Conservation (phyloP, 768 basidiomycete species). For the Neoboletus subvelutipes region DNA sequence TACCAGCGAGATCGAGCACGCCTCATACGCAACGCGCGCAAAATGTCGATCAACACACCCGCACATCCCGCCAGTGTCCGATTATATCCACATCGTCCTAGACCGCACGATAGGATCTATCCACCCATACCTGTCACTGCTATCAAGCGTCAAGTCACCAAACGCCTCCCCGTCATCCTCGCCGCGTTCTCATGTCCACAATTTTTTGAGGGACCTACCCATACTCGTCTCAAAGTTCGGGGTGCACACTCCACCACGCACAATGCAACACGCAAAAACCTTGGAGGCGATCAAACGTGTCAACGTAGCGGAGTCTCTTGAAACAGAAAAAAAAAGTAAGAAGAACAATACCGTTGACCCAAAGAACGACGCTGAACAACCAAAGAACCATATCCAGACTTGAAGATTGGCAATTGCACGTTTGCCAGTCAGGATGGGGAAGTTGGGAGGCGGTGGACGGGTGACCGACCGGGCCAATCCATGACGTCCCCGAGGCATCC, state of each 20-base stretch:
- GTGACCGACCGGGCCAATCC: background rate
- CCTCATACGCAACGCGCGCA: background rate
- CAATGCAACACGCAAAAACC: background rate
- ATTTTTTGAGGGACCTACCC: background rate
- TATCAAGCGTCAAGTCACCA: background rate
- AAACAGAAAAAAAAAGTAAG: background rate
- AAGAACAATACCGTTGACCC: constrained; percentile 7
- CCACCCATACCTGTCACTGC: background rate
- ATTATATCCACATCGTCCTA: background rate
- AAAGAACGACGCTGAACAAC: background rate
- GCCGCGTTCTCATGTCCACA: background rate
- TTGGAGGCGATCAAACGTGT: constrained; percentile 5
- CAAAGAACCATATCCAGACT: constrained; percentile 1
- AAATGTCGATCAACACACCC: constrained; percentile 1
- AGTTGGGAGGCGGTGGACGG: background rate
- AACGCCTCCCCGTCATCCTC: background rate
- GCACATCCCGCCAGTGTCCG: background rate
- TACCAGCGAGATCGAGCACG: background rate
- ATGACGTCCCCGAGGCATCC: background rate
- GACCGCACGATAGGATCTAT: background rate
- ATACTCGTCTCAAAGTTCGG: background rate
- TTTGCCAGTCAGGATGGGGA: background rate
- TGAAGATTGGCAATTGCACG: constrained; percentile 9
- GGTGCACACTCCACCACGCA: background rate
- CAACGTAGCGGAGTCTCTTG: background rate